Conservation (phyloP, 495 filamentous ascomycete genomes). For the Aspergillus affinis region DNA sequence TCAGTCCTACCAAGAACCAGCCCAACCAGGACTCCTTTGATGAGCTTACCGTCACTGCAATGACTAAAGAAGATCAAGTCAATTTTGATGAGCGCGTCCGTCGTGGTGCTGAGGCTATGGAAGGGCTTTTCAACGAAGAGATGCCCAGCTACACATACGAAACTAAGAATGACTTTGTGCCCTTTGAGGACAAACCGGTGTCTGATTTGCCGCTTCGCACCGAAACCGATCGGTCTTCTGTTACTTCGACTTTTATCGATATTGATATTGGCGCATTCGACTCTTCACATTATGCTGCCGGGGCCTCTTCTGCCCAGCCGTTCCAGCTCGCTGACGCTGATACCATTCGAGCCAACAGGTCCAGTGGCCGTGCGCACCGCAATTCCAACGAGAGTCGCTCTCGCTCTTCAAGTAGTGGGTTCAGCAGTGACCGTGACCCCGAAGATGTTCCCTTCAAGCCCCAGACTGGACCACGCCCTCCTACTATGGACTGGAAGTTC, state of each 20-base stretch:
- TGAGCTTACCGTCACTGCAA: slow-evolving; percentile 24
- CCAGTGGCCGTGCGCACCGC: slow-evolving; percentile 36
- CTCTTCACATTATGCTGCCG: slow-evolving; percentile 49
- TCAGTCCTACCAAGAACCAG: slow-evolving; percentile 28
- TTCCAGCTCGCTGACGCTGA: slow-evolving; percentile 51
- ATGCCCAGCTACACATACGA: slow-evolving; percentile 48
- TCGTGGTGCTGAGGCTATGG: slow-evolving; percentile 48
- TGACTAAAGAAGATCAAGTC: slow-evolving; percentile 40
- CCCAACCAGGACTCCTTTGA: slow-evolving; percentile 26
- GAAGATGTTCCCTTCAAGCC: slow-evolving; percentile 35
- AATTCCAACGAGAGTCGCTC: slow-evolving; percentile 39
- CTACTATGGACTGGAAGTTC: slow-evolving; percentile 53
- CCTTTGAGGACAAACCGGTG: slow-evolving; percentile 33
- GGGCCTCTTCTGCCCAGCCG: slow-evolving; percentile 39
- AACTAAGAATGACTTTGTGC: slow-evolving; percentile 49
- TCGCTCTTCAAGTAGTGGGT: slow-evolving; percentile 31
- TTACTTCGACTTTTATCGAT: slow-evolving; percentile 49
- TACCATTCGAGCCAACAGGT: slow-evolving; percentile 51
- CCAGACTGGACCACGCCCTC: slow-evolving; percentile 40
- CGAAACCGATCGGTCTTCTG: slow-evolving; percentile 48
- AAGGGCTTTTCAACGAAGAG: slow-evolving; percentile 48
- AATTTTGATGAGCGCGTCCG: slow-evolving; percentile 51
- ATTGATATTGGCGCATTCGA: slow-evolving; percentile 51
- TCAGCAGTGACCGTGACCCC: slow-evolving; percentile 22
- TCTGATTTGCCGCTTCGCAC: slow-evolving; percentile 52